These are phyloP conservation scores for Phialophora tarda DNA, from an alignment of 2,329 filamentous ascomycete species.

Conservation along the genomic window DNA sequence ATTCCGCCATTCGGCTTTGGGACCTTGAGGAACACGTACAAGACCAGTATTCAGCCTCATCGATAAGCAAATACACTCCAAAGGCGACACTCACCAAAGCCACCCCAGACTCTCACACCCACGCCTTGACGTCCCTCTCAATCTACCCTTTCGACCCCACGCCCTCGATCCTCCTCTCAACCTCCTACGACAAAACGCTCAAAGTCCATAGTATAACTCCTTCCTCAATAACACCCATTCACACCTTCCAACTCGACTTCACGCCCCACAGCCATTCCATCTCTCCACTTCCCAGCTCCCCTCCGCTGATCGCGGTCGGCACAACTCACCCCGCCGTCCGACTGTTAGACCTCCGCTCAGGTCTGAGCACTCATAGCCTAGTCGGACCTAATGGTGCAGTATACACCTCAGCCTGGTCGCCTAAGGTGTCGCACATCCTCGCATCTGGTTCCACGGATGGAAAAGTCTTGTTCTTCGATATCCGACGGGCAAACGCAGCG, in stretches of 20 bases:
- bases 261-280: conserved; percentile 69
- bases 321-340: conserved; percentile 85
- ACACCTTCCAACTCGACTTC: conserved; percentile 54
- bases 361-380: conserved; percentile 73
- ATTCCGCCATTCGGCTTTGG: conserved; percentile 85
- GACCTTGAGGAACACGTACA: conserved; percentile 73
- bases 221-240: conserved; percentile 49
- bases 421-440: conserved; percentile 71
- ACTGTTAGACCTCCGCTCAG: conserved; percentile 83
- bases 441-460: conserved; percentile 87
- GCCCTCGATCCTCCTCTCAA: conserved; percentile 54
- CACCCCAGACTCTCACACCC: conserved; percentile 48
- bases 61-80: conserved; percentile 42
- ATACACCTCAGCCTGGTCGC: conserved; percentile 79
- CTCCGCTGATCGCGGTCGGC: conserved; percentile 81
- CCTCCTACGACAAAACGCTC: conserved; percentile 53
- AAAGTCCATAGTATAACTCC: conserved; percentile 52
- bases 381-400: conserved; percentile 71
- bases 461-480: conserved; percentile 82
- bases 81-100: conserved; percentile 27
- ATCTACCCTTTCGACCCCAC: conserved; percentile 57
- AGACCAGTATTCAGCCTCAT: conserved; percentile 54
- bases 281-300: conserved; percentile 69
- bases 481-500: conserved; percentile 76
- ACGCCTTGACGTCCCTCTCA: conserved; percentile 54